A percentile compares a stretch with the other conserved stretches of the same genome.
Evolutionary conservation across 2,329 filamentous ascomycete species (phyloP).

Genomic region (Aspergillus proliferans): DNA sequence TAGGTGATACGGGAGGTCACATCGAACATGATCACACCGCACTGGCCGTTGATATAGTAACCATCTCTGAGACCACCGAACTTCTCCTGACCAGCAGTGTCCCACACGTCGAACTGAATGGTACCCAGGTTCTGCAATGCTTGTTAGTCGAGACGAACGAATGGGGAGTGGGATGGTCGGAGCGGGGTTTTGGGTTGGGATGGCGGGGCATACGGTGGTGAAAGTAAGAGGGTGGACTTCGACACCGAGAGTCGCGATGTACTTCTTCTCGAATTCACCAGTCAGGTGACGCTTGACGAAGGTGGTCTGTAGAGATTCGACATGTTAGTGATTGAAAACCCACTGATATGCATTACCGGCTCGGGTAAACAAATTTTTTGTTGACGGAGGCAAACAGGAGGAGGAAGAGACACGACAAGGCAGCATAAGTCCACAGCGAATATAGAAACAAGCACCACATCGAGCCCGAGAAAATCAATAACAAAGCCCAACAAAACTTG

Average conservation of each 20-base stretch:
- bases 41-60: slow-evolving; percentile 99
- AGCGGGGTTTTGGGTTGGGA: slow-evolving; percentile 22
- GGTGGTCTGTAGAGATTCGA: slow-evolving; percentile 64
- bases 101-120: slow-evolving; percentile 99
- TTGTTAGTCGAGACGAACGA: slow-evolving; percentile 21
- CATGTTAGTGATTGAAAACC: slow-evolving; percentile 17
- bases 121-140: slow-evolving; percentile 70
- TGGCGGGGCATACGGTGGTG: slow-evolving; percentile 72
- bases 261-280: slow-evolving; percentile 99
- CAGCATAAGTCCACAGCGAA: slow-evolving; percentile 1
- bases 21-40: slow-evolving; percentile 99
- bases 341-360: background rate
- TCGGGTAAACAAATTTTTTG: slow-evolving; percentile 20
- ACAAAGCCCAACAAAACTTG: slow-evolving; percentile 42
- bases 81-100: slow-evolving; percentile 98
- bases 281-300: slow-evolving; percentile 99
- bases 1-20: slow-evolving; percentile 99
- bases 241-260: slow-evolving; percentile 98
- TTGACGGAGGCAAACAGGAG: slow-evolving; percentile 18
- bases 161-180: slow-evolving; percentile 12
- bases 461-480: background rate
- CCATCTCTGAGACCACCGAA: slow-evolving; percentile 98
- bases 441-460: background rate
- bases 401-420: slow-evolving; percentile 5
- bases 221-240: slow-evolving; percentile 98